phyloP scores from a whole-genome alignment of 305 asterid species.

The Fraxinus paxiana region DNA sequence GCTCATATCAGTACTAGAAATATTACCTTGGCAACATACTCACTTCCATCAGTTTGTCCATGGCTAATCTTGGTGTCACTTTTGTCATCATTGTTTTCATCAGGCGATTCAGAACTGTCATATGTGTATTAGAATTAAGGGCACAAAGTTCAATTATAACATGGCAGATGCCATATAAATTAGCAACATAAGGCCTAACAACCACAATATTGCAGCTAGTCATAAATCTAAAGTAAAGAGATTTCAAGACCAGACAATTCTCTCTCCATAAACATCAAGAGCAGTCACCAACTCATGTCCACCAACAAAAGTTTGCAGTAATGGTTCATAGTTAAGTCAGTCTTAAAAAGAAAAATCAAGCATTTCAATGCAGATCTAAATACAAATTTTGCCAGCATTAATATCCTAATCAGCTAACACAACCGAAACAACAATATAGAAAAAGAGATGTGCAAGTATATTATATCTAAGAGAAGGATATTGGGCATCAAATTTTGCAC shows the following conservation, averaged over 20 bases:
- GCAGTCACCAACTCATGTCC: background rate
- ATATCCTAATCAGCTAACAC: background rate
- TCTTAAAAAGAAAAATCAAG: slow-evolving; percentile 2
- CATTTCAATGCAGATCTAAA: background rate
- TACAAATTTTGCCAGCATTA: background rate
- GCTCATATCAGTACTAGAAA: slow-evolving; percentile 21
- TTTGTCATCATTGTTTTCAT: slow-evolving; percentile 53
- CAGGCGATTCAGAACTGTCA: slow-evolving; percentile 54
- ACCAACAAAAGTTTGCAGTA: background rate
- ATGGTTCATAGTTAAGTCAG: background rate
- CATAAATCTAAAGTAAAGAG: background rate
- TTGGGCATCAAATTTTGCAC: slow-evolving; percentile 86
- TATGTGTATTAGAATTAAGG: slow-evolving; percentile 63
- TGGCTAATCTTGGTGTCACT: slow-evolving; percentile 39
- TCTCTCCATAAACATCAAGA: slow-evolving; percentile 15
- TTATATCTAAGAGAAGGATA: slow-evolving; percentile 51
- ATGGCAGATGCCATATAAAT: slow-evolving; percentile 14
- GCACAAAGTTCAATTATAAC: slow-evolving; percentile 25
- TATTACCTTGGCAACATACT: slow-evolving; percentile 70
- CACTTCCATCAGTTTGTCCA: slow-evolving; percentile 62
- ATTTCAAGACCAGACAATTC: slow-evolving; percentile 12
- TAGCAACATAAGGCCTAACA: background rate
- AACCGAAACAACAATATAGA: background rate
- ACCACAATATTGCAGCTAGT: slow-evolving; percentile 6
- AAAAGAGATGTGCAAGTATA: slow-evolving; percentile 14